Evolutionary conservation across 176 grass and related monocot species (phyloP).

Genomic region (Carex littledalei): DNA sequence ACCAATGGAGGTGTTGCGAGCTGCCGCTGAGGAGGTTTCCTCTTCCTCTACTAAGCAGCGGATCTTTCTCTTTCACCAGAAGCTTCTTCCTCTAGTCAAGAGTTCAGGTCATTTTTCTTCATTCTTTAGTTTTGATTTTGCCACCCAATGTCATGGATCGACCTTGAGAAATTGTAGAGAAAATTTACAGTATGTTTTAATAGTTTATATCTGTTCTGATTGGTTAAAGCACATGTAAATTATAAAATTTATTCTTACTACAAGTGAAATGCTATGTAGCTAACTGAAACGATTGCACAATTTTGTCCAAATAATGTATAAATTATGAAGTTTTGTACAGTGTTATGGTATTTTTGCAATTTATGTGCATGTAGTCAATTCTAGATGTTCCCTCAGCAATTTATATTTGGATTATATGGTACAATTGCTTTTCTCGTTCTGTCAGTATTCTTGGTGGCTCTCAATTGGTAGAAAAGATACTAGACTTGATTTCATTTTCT

Average conservation of each 20-base stretch:
- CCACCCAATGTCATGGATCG: neutral
- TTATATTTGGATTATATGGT: neutral
- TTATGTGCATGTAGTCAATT: neutral
- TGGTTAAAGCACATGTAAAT: neutral
- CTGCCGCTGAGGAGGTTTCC: conserved; percentile 61
- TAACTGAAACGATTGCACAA: neutral
- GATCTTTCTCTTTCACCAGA: conserved; percentile 61
- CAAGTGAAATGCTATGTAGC: neutral
- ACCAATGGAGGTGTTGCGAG: conserved; percentile 46
- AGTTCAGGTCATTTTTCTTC: conserved; percentile 30
- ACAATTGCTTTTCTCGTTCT: neutral
- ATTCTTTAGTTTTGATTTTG: conserved; percentile 10
- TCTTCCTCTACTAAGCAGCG: conserved; percentile 67
- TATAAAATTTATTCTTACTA: neutral
- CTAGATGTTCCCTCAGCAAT: neutral
- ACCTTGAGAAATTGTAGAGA: neutral
- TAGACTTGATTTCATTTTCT: neutral
- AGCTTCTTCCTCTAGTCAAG: conserved; percentile 42
- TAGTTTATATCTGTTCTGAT: neutral
- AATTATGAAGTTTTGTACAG: neutral
- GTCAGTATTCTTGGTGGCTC: neutral
- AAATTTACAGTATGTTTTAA: neutral
- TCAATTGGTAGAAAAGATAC: neutral
- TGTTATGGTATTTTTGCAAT: neutral
- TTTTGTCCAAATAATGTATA: neutral